Evolutionary conservation across 106 monocot genomes (phyloP).

Genomic region (Chionographis japonica): DNA sequence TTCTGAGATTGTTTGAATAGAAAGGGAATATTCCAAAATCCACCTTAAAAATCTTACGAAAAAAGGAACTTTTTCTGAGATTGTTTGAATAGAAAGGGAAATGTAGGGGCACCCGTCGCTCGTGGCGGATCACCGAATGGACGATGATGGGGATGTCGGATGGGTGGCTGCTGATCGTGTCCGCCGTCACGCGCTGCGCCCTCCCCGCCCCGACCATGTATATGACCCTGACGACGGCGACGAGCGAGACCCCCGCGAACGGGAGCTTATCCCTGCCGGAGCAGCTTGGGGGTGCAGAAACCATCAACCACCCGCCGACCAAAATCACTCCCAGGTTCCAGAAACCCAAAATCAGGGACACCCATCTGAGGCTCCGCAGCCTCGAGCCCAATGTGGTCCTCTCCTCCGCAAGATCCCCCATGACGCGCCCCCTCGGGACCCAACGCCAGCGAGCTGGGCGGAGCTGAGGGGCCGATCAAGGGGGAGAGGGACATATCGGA

Average conservation of each 20-base stretch:
- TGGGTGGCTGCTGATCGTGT: slow-evolving; percentile 23
- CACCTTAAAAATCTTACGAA: no score
- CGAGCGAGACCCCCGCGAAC: slow-evolving; percentile 16
- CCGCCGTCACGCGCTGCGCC: slow-evolving; percentile 62
- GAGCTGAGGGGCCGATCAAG: not conserved
- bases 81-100: no score
- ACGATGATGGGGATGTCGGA: slow-evolving; percentile 12
- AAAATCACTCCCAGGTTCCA: slow-evolving; percentile 32
- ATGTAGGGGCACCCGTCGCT: slow-evolving; percentile 45
- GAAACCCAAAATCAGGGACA: slow-evolving; percentile 29
- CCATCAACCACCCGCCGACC: slow-evolving; percentile 18
- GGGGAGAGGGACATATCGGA: not conserved
- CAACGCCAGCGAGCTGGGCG: not conserved
- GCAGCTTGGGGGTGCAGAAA: slow-evolving; percentile 22
- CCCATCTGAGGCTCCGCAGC: slow-evolving; percentile 35
- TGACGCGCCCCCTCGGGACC: not conserved
- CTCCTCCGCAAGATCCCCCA: slow-evolving; percentile 17
- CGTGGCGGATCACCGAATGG: slow-evolving; percentile 30
- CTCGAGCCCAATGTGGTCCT: slow-evolving; percentile 13
- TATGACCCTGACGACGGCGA: slow-evolving; percentile 36
- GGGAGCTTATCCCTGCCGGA: slow-evolving; percentile 15
- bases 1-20: no score
- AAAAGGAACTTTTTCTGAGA: no score
- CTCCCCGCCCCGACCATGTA: slow-evolving; percentile 38
- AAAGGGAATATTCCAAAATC: no score